Evolutionary conservation across 192 early-diverging fungal genomes (phyloP).

Genomic region (Podila clonocystis): DNA sequence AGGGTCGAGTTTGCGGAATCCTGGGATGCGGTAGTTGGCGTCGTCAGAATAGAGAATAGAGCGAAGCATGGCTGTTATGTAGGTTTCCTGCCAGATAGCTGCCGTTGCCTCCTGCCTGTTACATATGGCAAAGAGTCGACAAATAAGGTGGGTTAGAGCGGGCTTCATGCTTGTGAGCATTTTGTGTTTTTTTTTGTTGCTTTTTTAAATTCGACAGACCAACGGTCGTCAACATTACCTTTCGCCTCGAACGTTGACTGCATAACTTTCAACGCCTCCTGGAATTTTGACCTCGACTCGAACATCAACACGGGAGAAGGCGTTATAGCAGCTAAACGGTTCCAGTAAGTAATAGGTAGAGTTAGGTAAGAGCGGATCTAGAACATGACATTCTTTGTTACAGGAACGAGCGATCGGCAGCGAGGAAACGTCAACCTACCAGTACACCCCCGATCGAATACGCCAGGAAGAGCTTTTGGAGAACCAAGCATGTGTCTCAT

Average conservation of each 20-base stretch:
- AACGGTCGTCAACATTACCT: constrained; percentile 54
- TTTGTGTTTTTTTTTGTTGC: background rate
- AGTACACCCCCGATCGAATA: constrained; percentile 73
- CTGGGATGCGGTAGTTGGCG: constrained; percentile 84
- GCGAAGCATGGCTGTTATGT: constrained; percentile 88
- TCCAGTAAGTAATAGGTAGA: background rate
- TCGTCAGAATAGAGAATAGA: constrained; percentile 93
- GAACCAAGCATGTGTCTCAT: constrained; percentile 74
- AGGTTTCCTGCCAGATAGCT: constrained; percentile 92
- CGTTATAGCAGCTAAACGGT: constrained; percentile 89
- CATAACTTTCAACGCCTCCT: constrained; percentile 95
- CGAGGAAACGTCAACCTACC: constrained; percentile 40
- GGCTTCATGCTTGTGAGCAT: background rate
- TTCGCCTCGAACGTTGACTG: constrained; percentile 90
- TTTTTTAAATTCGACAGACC: background rate
- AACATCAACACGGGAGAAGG: constrained; percentile 96
- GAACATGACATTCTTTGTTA: too few relatives aligned
- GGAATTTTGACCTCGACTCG: constrained; percentile 99
- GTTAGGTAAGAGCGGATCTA: background rate
- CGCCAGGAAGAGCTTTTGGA: constrained; percentile 67
- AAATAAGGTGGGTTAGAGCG: background rate
- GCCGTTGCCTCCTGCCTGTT: constrained; percentile 74
- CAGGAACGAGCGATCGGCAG: too few relatives aligned
- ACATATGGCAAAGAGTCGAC: background rate
- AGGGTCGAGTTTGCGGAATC: constrained; percentile 91